A percentile compares a stretch with the other conserved stretches of the same genome.
Conservation (phyloP, 139 green algal genomes). For the Tetratostichococcus sp. region DNA sequence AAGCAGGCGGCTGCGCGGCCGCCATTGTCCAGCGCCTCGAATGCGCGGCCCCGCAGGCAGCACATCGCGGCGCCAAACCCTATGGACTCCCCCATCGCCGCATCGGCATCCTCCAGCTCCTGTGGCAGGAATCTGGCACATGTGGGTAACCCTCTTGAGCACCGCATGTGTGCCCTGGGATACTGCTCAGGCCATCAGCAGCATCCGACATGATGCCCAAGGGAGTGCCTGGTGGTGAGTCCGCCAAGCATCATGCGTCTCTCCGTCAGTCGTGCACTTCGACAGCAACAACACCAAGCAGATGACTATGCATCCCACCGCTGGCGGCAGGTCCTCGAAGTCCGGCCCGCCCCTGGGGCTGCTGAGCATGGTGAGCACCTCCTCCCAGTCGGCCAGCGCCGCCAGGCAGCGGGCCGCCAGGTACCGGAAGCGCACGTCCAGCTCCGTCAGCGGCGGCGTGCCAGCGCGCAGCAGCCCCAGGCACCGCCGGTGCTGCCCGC, state of each 20-base stretch:
- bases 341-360: neutral
- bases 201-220: too few relatives aligned
- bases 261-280: too few relatives aligned
- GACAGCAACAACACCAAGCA: too few relatives aligned
- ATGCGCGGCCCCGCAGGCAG: slow-evolving; percentile 72
- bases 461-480: slow-evolving; percentile 45
- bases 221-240: too few relatives aligned
- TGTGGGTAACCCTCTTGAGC: too few relatives aligned
- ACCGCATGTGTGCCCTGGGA: too few relatives aligned
- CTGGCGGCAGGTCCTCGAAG: neutral
- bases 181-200: too few relatives aligned
- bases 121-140: neutral
- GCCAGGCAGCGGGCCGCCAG: slow-evolving; percentile 68
- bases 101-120: slow-evolving; percentile 3
- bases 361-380: slow-evolving; percentile 77
- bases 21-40: slow-evolving; percentile 83
- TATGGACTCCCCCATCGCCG: slow-evolving; percentile 16
- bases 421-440: slow-evolving; percentile 60
- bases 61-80: slow-evolving; percentile 51
- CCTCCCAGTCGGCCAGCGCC: slow-evolving; percentile 81
- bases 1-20: slow-evolving; percentile 45
- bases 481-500: slow-evolving; percentile 63
- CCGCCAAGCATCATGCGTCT: too few relatives aligned
- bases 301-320: too few relatives aligned
- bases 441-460: slow-evolving; percentile 38